Evolutionary conservation across 495 filamentous ascomycete species (phyloP), one percentile per base, ranked within the genome.

Genomic region (Aspergillus wentii): DNA sequence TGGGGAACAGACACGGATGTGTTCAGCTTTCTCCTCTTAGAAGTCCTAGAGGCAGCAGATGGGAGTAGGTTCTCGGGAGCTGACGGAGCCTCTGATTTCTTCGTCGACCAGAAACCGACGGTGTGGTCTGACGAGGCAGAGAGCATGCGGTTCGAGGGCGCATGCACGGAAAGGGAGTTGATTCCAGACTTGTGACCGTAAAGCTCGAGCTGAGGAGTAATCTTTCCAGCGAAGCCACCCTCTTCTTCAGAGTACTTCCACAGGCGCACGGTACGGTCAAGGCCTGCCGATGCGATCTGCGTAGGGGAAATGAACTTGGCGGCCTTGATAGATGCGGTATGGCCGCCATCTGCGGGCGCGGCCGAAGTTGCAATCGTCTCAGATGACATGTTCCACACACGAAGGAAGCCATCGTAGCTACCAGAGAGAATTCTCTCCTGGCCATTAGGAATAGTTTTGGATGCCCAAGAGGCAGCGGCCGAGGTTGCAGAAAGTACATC

Each of bases 311-410:
- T 60, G 52, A 92, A 92, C 49, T 83, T 88, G 15, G 80, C 86
- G 17, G 82, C 68, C 59, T 90, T 94, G 51, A 94, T 74, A 36
- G 81, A 78, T 6, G 80, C 71, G 11, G 71, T 79, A 58, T 95
- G 86, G 6, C 86, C 87, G 14, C 84, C 78, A 5, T 78, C 72
- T 20, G 70, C 66, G 17, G 69, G 63, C 1, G 77, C 63, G 1
- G 75, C 59, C 0, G 86, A 90, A 0, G 80, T 85, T 8, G 83
- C 82, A 35, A 94, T 62, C 1, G 81, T 71, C 44, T 90, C 76
- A 3, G 85, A 88, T 2, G 86, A 88, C 61, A 80, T 79, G 51
- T 92, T 83, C 91, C 92, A 96, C 51, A 97, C 72, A 33, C 88
- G 71, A 26, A 95, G 61, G 8, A 92, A 56, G 16, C 91, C 91